These are phyloP conservation scores for Oryza nivara DNA, from an alignment of 176 grass and related monocot species.

Conservation along the genomic window DNA sequence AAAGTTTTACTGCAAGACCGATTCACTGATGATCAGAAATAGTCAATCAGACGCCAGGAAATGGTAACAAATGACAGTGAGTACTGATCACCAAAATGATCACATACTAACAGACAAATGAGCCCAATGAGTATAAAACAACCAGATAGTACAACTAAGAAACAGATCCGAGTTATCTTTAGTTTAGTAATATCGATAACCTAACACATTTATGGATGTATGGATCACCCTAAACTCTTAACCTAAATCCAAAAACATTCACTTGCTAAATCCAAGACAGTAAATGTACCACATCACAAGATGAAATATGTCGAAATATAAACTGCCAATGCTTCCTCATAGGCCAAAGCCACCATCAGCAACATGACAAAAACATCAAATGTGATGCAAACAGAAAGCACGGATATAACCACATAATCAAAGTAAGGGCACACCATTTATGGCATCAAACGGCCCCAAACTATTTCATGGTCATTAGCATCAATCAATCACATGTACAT, in stretches of 20 bases:
- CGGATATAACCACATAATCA: neutral
- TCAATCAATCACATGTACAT: neutral
- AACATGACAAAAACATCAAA: neutral
- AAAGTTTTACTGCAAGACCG: neutral
- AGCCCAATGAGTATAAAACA: neutral
- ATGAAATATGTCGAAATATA: neutral
- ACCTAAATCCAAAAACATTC: neutral
- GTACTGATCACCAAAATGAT: neutral
- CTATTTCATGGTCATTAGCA: neutral
- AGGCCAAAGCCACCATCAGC: neutral
- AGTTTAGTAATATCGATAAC: neutral
- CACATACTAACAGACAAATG: neutral
- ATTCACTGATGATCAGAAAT: neutral
- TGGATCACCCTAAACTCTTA: neutral
- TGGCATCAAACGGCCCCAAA: neutral
- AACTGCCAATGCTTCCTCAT: neutral
- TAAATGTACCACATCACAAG: neutral
- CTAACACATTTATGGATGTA: neutral
- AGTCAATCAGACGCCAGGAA: neutral
- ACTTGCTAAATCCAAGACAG: neutral
- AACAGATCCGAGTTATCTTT: neutral
- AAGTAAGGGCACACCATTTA: neutral
- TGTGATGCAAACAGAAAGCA: neutral
- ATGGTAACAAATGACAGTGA: neutral
- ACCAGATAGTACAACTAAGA: neutral